Evolutionary conservation across 2,329 filamentous ascomycete species (phyloP), one percentile per base, ranked within the genome.

Genomic region (Aspergillus hortae): DNA sequence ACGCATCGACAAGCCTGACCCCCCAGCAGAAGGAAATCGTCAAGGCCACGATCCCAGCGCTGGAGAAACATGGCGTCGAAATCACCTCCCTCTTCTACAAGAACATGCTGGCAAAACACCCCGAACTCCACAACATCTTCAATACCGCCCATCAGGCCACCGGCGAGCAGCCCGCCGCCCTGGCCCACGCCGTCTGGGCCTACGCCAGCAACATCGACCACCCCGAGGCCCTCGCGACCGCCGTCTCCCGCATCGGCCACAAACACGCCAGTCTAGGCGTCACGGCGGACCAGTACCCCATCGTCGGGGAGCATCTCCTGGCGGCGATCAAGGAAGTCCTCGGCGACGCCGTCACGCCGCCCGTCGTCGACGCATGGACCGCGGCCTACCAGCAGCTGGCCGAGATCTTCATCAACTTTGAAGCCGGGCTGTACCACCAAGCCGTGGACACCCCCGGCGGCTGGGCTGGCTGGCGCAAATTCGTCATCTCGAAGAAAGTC

Each of bases 151-250:
- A 87, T 60, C 88, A 90, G 69, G 73, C 74, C 38, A 87, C 79
- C 1, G 83, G 85, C 40, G 80, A 81, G 50, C 88, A 91, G 67
- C 79, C 85, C 3, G 73, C 76, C n/a, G 87, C 88, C 4, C 80
- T 91, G 5, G 87, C 87, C 15, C 77, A 74, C 43, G 76, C 87
- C 0, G 83, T 90, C 45, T 82, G 86, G 59, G 83, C 81, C 55
- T 90, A 89, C 63, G 87, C 87, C 47, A 73, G 80, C 55, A 85
- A 89, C 71, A 87, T 89, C 66, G 81, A 85, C 64, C 79, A 89
- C 63, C 78, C 89, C 0, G 79, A 77, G 43, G 79, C 74, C 27
- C 76, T 90, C 4, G 67, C 66, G 6, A 75, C 79, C 0, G 73
- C 77, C 0, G 67, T 82, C 5, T 84, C 88, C 67, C 82, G 83